Base-by-base conservation (phyloP, 1,139 yeast genomes). In the Ogataea hybrid region DNA sequence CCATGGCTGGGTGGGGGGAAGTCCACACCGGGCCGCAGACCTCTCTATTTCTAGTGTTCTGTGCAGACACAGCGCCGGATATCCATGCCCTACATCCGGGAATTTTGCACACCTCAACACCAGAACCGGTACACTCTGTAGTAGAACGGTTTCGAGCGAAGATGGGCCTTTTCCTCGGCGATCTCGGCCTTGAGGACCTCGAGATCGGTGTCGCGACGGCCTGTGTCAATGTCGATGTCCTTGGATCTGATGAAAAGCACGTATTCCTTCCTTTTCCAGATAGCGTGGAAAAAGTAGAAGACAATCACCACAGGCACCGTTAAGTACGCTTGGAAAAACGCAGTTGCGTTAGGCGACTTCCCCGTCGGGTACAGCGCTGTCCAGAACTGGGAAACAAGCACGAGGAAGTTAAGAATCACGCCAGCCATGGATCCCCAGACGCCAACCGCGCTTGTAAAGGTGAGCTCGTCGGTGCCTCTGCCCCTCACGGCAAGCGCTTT, bases 361-460 rank as follows among this genome's bases (percentile, higher is more conserved):
- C 83, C 84, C 35, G 77, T 61, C 50, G 92, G 92, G 72, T 72
- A 82, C 40, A 83, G 67, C 6, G 89, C 86, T 44, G 81, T 72
- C 88, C 88, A 84, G 50, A 51, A 62, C 68, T 87, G 95, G 21
- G 92, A 88, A 47, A 80, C 65, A 48, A 89, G 70, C 42, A 88
- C 84, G 49, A 83, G 68, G 32, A 75, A 49, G 61, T 83, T 84
- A 53, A 88, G 64, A 14, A 66, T 42, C 12, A 79, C 62, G 33
- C 95, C 95, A 54, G 75, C 75, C 52, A 63, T 64, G 3, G 96
- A 86, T 40, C 96, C 96, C 52, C 60, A 57, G 16, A 76, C 59
- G 48, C 96, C 96, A 37, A 79, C 75, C 53, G 75, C 82, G 5
- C 96, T 73, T 44, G 69, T 68, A 63, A 75, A 88, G 5, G 88